Percentiles rank a stretch among this genome's conserved stretches.
These are phyloP conservation scores for Neurospora hispaniola DNA, from an alignment of 495 filamentous ascomycete genomes.

Conservation along the genomic window DNA sequence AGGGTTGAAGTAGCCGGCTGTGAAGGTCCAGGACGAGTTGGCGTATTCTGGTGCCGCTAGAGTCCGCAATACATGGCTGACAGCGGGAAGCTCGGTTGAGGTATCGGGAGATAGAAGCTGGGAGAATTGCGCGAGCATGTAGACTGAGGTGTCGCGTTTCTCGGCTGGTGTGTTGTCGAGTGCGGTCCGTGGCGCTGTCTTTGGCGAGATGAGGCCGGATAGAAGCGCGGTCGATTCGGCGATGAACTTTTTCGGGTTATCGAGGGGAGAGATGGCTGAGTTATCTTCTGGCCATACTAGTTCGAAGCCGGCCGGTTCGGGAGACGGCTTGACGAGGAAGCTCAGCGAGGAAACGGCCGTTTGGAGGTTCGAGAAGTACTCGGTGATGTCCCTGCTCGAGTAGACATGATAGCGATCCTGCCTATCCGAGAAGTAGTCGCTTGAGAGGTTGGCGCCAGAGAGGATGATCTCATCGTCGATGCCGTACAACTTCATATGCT, in stretches of 20 bases:
- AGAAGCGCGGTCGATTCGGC: conserved; percentile 55
- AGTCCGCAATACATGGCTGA: conserved; percentile 60
- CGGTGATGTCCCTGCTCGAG: conserved; percentile 61
- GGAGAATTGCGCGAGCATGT: conserved; percentile 77
- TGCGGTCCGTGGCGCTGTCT: conserved; percentile 11
- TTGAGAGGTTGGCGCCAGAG: conserved; percentile 86
- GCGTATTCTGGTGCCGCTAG: conserved; percentile 50
- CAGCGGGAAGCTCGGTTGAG: conserved; percentile 78
- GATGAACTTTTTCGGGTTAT: conserved; percentile 56
- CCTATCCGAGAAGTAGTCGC: conserved; percentile 92
- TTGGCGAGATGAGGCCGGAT: conserved; percentile 46
- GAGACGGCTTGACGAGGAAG: conserved; percentile 60
- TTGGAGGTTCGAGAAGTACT: conserved; percentile 74
- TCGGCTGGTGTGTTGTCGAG: conserved; percentile 8
- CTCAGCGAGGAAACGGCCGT: conserved; percentile 67
- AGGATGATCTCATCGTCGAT: conserved; percentile 93
- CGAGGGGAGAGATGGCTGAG: conserved; percentile 57
- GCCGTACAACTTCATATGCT: conserved; percentile 99
- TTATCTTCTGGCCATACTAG: conserved; percentile 75
- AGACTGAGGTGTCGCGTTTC: conserved; percentile 59
- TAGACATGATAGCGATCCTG: conserved; percentile 94
- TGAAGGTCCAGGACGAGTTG: conserved; percentile 81
- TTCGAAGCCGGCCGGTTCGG: conserved; percentile 50
- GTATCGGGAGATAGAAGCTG: conserved; percentile 67
- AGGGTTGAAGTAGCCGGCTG: conserved; percentile 97